phyloP scores from a whole-genome alignment of 345 rosid species.

The Kernera saxatilis region DNA sequence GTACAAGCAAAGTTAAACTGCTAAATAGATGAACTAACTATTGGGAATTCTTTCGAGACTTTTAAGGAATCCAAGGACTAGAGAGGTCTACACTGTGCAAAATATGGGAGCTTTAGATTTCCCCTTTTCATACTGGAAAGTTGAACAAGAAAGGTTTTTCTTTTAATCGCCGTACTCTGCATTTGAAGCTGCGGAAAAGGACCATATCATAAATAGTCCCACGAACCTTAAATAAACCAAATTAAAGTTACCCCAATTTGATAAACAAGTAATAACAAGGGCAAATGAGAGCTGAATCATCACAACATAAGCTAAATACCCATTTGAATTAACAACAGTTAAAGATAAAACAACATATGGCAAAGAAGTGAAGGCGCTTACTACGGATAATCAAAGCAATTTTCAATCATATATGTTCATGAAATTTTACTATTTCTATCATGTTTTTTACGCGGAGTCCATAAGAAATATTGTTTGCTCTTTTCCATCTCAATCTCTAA shows the following conservation, averaged over 20 bases:
- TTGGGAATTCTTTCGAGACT: conserved; percentile 8
- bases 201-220: conserved; percentile 3
- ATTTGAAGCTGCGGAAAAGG: background rate
- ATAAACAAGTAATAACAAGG: background rate
- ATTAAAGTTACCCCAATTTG: background rate
- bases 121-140: conserved; percentile 13
- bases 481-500: conserved; percentile 1
- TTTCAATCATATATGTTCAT: background rate
- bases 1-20: background rate
- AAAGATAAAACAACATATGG: background rate
- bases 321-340: background rate
- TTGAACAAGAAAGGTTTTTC: background rate
- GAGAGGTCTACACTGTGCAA: background rate
- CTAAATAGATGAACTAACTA: conserved; percentile 6
- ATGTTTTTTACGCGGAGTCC: background rate
- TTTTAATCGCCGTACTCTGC: background rate
- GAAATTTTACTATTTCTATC: background rate
- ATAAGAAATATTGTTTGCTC: background rate
- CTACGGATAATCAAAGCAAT: background rate
- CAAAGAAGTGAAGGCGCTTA: background rate
- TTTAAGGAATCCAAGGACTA: conserved; percentile 23
- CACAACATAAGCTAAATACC: background rate
- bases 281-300: background rate
- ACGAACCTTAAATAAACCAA: conserved; percentile 13
- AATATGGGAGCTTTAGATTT: conserved; percentile 1